Conservation (phyloP, 306 rosid genomes). For the Vigna radiata region DNA sequence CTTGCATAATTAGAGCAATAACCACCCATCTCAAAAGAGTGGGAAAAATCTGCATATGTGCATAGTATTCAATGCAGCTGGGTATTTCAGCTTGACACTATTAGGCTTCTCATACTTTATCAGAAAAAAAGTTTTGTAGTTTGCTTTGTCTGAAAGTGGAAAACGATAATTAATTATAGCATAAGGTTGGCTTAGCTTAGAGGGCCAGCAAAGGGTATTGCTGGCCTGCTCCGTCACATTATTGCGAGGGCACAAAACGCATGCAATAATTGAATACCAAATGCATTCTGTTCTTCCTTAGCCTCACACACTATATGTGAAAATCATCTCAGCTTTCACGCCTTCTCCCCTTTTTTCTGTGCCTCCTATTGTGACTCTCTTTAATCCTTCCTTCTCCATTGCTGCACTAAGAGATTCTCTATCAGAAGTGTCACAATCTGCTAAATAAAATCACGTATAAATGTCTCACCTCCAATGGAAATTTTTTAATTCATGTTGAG, state of each 20-base stretch:
- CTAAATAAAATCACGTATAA: not conserved
- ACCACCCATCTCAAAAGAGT: not conserved
- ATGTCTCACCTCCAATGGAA: not conserved
- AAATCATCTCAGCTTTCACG: slow-evolving; percentile 46
- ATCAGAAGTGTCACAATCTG: not conserved
- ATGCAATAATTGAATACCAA: slow-evolving; percentile 52
- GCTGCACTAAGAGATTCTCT: not conserved
- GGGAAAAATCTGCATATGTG: not conserved
- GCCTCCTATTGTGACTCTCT: slow-evolving; percentile 32
- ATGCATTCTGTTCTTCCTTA: slow-evolving; percentile 33
- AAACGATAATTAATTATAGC: slow-evolving; percentile 33
- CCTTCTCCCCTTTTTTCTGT: slow-evolving; percentile 30
- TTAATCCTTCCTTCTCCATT: not conserved
- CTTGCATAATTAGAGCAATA: not conserved
- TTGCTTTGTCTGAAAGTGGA: slow-evolving; percentile 45
- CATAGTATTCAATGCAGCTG: not conserved
- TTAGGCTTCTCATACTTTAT: not conserved
- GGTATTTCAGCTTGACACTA: not conserved
- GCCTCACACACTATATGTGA: slow-evolving; percentile 26
- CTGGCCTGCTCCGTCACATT: slow-evolving; percentile 37
- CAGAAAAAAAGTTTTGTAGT: slow-evolving; percentile 12
- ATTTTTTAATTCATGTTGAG: not conserved
- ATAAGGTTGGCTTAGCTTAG: slow-evolving; percentile 65
- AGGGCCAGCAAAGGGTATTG: slow-evolving; percentile 58
- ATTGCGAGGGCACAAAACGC: slow-evolving; percentile 55